Evolutionary conservation across 2,329 filamentous ascomycete genomes (phyloP).

Genomic region (Penicillium hordei): DNA sequence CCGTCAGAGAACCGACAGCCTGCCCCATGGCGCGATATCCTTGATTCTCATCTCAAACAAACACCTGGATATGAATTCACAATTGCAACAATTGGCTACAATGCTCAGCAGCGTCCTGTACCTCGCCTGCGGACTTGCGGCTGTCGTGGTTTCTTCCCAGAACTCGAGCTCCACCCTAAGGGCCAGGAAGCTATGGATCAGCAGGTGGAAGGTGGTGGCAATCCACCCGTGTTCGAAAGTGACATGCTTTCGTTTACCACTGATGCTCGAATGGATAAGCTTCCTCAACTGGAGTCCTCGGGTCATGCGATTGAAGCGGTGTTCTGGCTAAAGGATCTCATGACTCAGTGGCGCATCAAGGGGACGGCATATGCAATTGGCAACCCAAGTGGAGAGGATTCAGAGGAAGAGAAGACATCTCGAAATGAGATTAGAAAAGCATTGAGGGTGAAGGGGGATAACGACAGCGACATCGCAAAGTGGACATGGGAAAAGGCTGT

Average conservation of each 20-base stretch:
- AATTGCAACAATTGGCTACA: constrained; percentile 26
- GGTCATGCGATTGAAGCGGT: constrained; percentile 74
- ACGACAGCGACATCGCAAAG: constrained; percentile 31
- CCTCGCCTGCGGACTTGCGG: constrained; percentile 64
- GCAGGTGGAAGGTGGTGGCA: constrained; percentile 43
- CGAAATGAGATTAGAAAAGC: constrained; percentile 61
- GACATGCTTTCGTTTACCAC: constrained; percentile 84
- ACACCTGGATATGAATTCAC: constrained; percentile 29
- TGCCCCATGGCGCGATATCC: constrained; percentile 33
- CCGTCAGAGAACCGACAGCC: constrained; percentile 4
- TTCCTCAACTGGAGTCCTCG: constrained; percentile 67
- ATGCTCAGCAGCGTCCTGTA: constrained; percentile 20
- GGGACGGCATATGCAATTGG: constrained; percentile 75
- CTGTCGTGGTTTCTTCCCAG: constrained; percentile 80
- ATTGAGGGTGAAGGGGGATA: constrained; percentile 47
- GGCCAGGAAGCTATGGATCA: constrained; percentile 66
- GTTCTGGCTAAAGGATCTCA: constrained; percentile 71
- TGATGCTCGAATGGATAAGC: constrained; percentile 83
- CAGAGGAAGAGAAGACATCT: constrained; percentile 42
- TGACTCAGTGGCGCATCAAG: constrained; percentile 81
- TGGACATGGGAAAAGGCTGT: constrained; percentile 83
- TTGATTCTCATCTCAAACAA: constrained; percentile 28
- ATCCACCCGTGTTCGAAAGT: constrained; percentile 69
- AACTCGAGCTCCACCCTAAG: constrained; percentile 63
- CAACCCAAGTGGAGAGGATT: constrained; percentile 61